Percentiles rank a stretch among this genome's conserved stretches.
Evolutionary conservation across 805 yeast genomes (phyloP).

Genomic region (Suhomyces vadensis): DNA sequence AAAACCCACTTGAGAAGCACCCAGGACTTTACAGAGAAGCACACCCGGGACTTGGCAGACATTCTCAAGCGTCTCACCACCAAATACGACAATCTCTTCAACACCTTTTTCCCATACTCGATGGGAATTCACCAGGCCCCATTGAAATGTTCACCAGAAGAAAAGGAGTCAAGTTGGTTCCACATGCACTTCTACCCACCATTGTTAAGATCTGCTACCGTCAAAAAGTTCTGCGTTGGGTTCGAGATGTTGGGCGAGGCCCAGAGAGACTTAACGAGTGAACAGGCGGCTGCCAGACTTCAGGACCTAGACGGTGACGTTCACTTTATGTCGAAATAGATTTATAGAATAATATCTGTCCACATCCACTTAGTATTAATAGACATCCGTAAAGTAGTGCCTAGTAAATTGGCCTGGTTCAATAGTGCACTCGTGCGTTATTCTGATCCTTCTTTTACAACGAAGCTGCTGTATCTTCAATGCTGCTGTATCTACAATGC

Average conservation of each 20-base stretch:
- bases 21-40: slow-evolving; percentile 45
- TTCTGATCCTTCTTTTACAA: too few species aligned
- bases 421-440: too few species aligned
- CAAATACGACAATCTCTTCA: slow-evolving; percentile 69
- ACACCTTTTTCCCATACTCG: slow-evolving; percentile 72
- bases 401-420: too few species aligned
- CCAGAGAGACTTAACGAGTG: slow-evolving; percentile 68
- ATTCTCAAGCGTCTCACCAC: slow-evolving; percentile 54
- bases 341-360: background rate
- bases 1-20: slow-evolving; percentile 54
- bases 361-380: background rate
- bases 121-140: slow-evolving; percentile 85
- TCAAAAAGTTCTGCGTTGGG: slow-evolving; percentile 73
- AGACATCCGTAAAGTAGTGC: background rate
- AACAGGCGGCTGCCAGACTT: slow-evolving; percentile 61
- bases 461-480: too few species aligned
- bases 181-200: slow-evolving; percentile 84
- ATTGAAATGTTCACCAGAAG: slow-evolving; percentile 43
- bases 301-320: slow-evolving; percentile 41
- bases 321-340: slow-evolving; percentile 24
- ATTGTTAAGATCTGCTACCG: slow-evolving; percentile 69
- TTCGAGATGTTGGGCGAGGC: slow-evolving; percentile 69
- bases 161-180: slow-evolving; percentile 49
- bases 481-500: too few species aligned
- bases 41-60: slow-evolving; percentile 56